Evolutionary conservation across 106 monocot genomes (phyloP), one percentile per base, ranked within the genome.

Genomic region (Dioscorea zingiberensis): DNA sequence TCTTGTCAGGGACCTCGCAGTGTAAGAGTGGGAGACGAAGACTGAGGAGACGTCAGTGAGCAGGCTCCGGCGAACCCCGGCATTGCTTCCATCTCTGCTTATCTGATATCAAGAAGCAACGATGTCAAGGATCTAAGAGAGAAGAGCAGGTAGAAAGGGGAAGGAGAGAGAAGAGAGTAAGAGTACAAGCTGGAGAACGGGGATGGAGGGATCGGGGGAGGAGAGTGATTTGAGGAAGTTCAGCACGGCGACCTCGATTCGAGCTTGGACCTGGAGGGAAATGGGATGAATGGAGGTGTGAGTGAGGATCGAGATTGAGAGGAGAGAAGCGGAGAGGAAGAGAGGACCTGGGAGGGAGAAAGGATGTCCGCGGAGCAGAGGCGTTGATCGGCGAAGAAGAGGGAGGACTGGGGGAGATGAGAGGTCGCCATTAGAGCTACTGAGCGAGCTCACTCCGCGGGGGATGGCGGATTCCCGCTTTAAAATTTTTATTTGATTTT

Each of bases 291-390:
- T 38, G 38, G 38, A 56, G 60, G 22, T 15, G 10, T 32, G 9
- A n/a, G 10, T 32, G 9, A n/a, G n/a, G 11, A 15, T 5, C 13
- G 28, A n/a, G 9, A 25, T 25, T 16, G 47, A 26, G 29, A 12
- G 17, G 24, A 28, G 44, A 44, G 56, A 71, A 9, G 69, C 55
- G 38, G 54, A 21, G 23, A 66, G 60, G 30, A 13, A 47, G 21
- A 13, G 56, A 23, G 13, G 19, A 80, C 94, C 80, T 91, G 69
- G 18, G 78, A 38, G 56, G 91, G 87, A 62, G 82, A 63, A 21
- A 95, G 79, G 51, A 90, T 76, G 38, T 95, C 85, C 56, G 88
- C 91, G 57, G 87, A 88, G 88, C 85, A 91, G 30, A 95, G 83
- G 59, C 80, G 83, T 46, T 83, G 87, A 65, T 95, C 95, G 59